Evolutionary conservation across 208 protist genomes (phyloP), one percentile per base, ranked within the genome.

Genomic region (Crithidia bombi): DNA sequence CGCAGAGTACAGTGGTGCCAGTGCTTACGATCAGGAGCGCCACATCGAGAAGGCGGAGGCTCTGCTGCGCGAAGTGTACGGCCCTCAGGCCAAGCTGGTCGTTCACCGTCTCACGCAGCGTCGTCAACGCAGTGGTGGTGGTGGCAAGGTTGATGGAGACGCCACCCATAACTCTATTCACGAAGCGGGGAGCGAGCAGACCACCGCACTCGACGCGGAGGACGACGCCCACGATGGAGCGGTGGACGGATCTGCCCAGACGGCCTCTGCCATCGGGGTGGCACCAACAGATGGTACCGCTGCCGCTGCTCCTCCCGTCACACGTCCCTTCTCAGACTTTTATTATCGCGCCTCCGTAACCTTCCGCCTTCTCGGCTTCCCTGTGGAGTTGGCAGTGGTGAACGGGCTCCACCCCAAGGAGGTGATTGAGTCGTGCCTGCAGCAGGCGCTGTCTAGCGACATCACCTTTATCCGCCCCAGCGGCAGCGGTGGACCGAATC

Each of bases 351-450:
- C 78, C n/a, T 91, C 88, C 11, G 86, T 79, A 10, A 93, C 87
- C 17, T 96, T 93, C 63, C 79, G 82, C 12, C 65, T 91, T 73
- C 79, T 96, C 47, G 89, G 87, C 2, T 96, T 94, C 46, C 86
- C 91, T 1, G 82, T 96, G 2, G 89, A 96, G 74, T 73, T 96
- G 26, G 91, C 89, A 11, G 80, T 78, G 28, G 82, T 79, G 5
- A 92, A 77, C 41, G 86, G 91, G 0, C 36, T 23, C 9, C 39
- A 76, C 25, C 63, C 73, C 0, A 58, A 75, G 11, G 81, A 86
- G 38, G 80, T 81, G 15, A 79, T 96, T 33, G 78, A 86, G 36
- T 38, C 72, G 32, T 91, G 83, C 28, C 69, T 96, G 35, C 78
- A 73, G 14, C 87, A 94, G 50, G 83, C 91, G 5, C 71, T 96